Conservation (phyloP, 2,329 filamentous ascomycete species). For the Magnaporthiopsis rhizophila region DNA sequence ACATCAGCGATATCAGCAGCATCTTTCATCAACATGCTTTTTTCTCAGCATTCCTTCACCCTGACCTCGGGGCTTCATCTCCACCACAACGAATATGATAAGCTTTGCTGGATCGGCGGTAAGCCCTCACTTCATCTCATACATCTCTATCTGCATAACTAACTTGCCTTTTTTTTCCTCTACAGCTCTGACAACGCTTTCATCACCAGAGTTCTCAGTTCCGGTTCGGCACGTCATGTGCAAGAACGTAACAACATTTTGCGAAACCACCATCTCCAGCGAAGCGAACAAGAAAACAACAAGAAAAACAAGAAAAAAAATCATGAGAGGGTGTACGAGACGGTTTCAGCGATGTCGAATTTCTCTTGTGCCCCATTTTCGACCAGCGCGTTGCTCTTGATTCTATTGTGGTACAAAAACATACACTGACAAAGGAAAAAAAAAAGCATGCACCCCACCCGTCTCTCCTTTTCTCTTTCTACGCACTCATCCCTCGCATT, state of each 20-base stretch:
- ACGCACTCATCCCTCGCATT: not conserved
- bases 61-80: not conserved
- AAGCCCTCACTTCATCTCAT: too few relatives aligned
- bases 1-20: too few relatives aligned
- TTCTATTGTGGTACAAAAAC: slow-evolving; percentile 6
- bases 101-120: not conserved
- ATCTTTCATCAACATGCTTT: not conserved
- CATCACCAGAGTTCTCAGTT: too few relatives aligned
- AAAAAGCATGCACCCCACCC: not conserved
- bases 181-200: too few relatives aligned
- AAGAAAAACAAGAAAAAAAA: not conserved
- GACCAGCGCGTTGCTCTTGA: slow-evolving; percentile 8
- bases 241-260: slow-evolving; percentile 5
- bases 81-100: not conserved
- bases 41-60: not conserved
- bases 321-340: not conserved
- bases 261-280: not conserved
- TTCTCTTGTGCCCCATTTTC: not conserved
- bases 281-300: not conserved
- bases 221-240: not conserved
- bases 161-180: not conserved
- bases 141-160: too few relatives aligned
- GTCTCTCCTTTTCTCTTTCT: not conserved
- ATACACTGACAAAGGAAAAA: slow-evolving; percentile 3
- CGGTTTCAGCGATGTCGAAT: not conserved